phyloP scores from a whole-genome alignment of 2,329 filamentous ascomycete genomes.

The Neofusicoccum kwambonambiense region DNA sequence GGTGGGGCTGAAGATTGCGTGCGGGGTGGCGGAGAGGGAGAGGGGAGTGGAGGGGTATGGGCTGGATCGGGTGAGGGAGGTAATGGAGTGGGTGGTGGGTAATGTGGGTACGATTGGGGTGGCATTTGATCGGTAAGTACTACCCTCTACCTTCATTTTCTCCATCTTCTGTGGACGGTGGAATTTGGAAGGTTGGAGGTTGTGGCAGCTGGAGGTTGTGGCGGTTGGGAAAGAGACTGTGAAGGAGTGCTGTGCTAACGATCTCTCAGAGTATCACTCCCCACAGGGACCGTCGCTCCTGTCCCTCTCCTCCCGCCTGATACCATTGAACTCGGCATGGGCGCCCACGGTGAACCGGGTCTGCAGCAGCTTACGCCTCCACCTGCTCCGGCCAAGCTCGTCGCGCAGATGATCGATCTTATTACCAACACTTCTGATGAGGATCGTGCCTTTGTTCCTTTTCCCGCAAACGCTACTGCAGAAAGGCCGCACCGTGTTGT shows the following conservation, averaged over 20 bases:
- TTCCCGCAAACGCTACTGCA: constrained; percentile 29
- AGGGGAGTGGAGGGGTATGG: constrained; percentile 24
- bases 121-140: not conserved
- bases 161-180: constrained; percentile 27
- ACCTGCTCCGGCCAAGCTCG: constrained; percentile 32
- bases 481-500: constrained; percentile 24
- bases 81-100: constrained; percentile 37
- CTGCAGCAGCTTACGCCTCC: constrained; percentile 55
- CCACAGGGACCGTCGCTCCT: constrained; percentile 57
- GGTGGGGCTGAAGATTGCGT: constrained; percentile 60
- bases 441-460: constrained; percentile 38
- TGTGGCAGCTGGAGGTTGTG: not conserved
- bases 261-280: constrained; percentile 21
- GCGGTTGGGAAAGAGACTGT: constrained; percentile 31
- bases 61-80: constrained; percentile 33
- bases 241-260: not conserved
- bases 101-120: constrained; percentile 29
- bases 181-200: constrained; percentile 20
- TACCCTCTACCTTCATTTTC: not conserved
- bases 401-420: constrained; percentile 36
- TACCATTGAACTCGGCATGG: constrained; percentile 64
- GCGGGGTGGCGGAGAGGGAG: constrained; percentile 45
- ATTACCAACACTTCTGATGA: constrained; percentile 32
- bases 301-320: constrained; percentile 54
- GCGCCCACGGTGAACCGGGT: constrained; percentile 66